Base-by-base conservation (phyloP, 306 rosid genomes). In the Inga leiocalycina region DNA sequence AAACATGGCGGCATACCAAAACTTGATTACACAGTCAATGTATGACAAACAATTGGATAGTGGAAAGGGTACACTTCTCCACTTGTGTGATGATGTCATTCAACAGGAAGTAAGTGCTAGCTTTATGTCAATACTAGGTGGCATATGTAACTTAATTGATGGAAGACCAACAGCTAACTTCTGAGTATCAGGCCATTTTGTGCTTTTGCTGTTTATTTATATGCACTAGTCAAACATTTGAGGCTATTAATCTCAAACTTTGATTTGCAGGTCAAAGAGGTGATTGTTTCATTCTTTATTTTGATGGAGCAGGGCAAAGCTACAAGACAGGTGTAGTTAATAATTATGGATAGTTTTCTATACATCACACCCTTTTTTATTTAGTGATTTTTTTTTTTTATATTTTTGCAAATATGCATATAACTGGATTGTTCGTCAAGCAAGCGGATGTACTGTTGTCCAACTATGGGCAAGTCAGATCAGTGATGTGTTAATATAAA, bases 291-390 rank as follows among this genome's bases (percentile, higher is more conserved):
- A 57, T 95, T 92, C 88, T 95, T 81, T 75, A 88, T 95, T 83
- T 74, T 95, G 85, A 95, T 95, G 99, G 93, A 91, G 86, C 96
- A 92, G 45, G 98, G 99, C 72, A 95, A 93, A 88, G 91, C 98
- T 59, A 93, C 95, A 39, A 81, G 86, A 86, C 89, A 81, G 84
- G 98, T 92, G 80, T 41, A 73, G 13, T 59, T 15, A 32, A 80
- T 35, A 10, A n/a, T 69, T 74, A 71, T 30, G 48, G 49, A 68
- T 34, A 9, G 46, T 56, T 54, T 70, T 69, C 56, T 52, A 66
- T 44, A 14, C 30, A 35, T 15, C 6, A 1, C 13, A 17, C 4
- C 48, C 4, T 39, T 74, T 74, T 46, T 27, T 10, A 20, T 30
- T 56, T 67, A 39, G 11, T 43, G 37, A 34, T 32, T 62, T 43